A percentile compares a stretch with the other conserved stretches of the same genome.
phyloP scores from a whole-genome alignment of 805 yeast species.

The Yamadazyma akitaensis region DNA sequence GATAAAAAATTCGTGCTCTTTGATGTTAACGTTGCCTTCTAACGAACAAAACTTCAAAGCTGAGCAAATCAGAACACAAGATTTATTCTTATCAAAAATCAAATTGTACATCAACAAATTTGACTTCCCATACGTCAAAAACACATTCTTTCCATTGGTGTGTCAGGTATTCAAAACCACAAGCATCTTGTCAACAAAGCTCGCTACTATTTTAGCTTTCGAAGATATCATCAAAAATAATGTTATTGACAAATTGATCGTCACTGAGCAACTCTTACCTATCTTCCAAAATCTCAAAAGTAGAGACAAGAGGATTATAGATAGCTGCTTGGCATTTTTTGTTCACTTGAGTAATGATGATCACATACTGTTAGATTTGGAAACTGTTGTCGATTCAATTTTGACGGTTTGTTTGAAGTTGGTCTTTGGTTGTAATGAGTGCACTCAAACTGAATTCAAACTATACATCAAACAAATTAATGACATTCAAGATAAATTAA shows the following conservation, averaged over 20 bases:
- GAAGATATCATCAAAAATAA: slow-evolving; percentile 53
- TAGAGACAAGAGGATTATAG: slow-evolving; percentile 63
- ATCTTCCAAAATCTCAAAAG: slow-evolving; percentile 72
- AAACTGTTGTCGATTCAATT: slow-evolving; percentile 25
- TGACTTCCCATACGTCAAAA: slow-evolving; percentile 70
- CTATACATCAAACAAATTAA: slow-evolving; percentile 22
- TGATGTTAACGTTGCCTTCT: slow-evolving; percentile 25
- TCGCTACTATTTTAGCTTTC: slow-evolving; percentile 61
- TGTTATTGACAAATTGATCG: slow-evolving; percentile 65
- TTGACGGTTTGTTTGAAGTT: slow-evolving; percentile 31
- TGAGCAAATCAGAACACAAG: slow-evolving; percentile 46
- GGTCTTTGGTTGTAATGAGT: slow-evolving; percentile 38
- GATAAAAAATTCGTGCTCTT: slow-evolving; percentile 43
- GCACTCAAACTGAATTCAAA: slow-evolving; percentile 32
- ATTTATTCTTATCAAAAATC: slow-evolving; percentile 45
- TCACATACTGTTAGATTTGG: slow-evolving; percentile 29
- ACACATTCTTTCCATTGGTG: slow-evolving; percentile 68
- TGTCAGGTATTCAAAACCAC: slow-evolving; percentile 78
- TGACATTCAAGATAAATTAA: slow-evolving; percentile 20
- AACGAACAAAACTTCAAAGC: slow-evolving; percentile 26
- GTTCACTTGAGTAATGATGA: slow-evolving; percentile 45
- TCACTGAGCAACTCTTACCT: slow-evolving; percentile 80
- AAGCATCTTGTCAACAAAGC: slow-evolving; percentile 74
- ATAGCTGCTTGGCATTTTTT: slow-evolving; percentile 45
- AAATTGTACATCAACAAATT: slow-evolving; percentile 42